phyloP scores from a whole-genome alignment of 148 eudicot species.

The Talinum fruticosum region DNA sequence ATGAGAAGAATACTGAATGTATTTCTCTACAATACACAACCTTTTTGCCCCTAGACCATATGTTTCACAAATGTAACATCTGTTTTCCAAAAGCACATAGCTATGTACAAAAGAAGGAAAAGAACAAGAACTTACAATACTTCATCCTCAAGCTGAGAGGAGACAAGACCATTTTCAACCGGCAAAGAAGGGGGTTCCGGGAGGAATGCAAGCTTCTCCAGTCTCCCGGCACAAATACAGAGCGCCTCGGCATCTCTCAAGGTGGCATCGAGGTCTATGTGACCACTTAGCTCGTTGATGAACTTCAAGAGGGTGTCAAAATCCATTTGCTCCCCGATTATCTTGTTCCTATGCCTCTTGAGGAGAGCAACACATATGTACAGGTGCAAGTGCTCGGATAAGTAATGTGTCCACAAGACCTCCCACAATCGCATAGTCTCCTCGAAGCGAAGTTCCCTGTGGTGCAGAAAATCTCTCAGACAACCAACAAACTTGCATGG shows the following conservation, averaged over 20 bases:
- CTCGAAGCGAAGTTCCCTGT: conserved; percentile 79
- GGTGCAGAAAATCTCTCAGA: neutral
- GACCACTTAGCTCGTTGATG: conserved; percentile 86
- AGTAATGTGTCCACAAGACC: conserved; percentile 78
- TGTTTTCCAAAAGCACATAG: neutral
- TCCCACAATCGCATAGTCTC: conserved; percentile 85
- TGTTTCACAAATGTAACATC: neutral
- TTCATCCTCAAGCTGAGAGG: conserved; percentile 79
- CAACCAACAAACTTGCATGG: neutral
- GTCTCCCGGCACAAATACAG: conserved; percentile 96
- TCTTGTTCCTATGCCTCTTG: conserved; percentile 65
- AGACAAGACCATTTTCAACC: conserved; percentile 48
- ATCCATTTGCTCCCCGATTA: conserved; percentile 94
- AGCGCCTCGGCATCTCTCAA: conserved; percentile 85
- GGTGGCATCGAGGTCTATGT: conserved; percentile 63
- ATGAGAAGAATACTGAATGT: neutral
- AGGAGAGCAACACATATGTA: conserved; percentile 82
- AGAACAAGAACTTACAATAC: conserved; percentile 36
- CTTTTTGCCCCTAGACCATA: neutral
- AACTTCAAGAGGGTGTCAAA: conserved; percentile 90
- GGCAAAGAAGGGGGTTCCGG: conserved; percentile 94
- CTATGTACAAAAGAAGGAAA: conserved; percentile 12
- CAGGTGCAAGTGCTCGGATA: conserved; percentile 84
- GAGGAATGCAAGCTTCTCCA: conserved; percentile 88
- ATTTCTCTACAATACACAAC: conserved; percentile 16